Conservation (phyloP, 2,329 filamentous ascomycete species). For the Fusarium sp. region DNA sequence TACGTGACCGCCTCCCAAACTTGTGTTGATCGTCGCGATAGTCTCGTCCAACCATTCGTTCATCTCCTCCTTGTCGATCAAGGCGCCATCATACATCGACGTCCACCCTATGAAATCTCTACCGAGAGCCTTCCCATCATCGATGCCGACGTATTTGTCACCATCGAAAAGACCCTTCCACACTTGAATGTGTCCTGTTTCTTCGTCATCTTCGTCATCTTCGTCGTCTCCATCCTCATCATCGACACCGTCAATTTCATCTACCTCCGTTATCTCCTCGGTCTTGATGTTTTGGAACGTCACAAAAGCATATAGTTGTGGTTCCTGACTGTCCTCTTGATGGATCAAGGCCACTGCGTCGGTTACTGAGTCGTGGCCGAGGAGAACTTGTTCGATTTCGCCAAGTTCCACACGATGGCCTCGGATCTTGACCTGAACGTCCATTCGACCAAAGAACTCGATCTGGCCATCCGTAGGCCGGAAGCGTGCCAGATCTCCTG, state of each 20-base stretch:
- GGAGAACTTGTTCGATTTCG: slow-evolving; percentile 45
- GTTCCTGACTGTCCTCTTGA: neutral
- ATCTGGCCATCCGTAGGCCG: slow-evolving; percentile 40
- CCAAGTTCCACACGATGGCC: slow-evolving; percentile 51
- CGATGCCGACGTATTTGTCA: slow-evolving; percentile 29
- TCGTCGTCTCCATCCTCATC: neutral
- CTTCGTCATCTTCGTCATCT: slow-evolving; percentile 2
- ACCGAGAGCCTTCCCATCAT: slow-evolving; percentile 30
- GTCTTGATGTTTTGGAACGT: too few relatives aligned
- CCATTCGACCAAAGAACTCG: slow-evolving; percentile 50
- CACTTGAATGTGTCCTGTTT: neutral
- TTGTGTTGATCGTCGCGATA: slow-evolving; percentile 27
- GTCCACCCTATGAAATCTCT: slow-evolving; percentile 47
- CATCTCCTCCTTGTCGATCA: slow-evolving; percentile 38
- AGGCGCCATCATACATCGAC: slow-evolving; percentile 46
- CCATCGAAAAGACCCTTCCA: slow-evolving; percentile 30
- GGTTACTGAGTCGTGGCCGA: neutral
- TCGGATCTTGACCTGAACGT: slow-evolving; percentile 52
- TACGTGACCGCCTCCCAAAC: slow-evolving; percentile 7
- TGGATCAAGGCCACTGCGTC: neutral
- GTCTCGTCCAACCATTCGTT: slow-evolving; percentile 49
- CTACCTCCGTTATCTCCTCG: too few relatives aligned
- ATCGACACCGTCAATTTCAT: too few relatives aligned
- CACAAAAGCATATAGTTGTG: too few relatives aligned
- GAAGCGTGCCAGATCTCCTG: slow-evolving; percentile 48